Evolutionary conservation across 805 yeast genomes (phyloP), one percentile per base, ranked within the genome.

Genomic region (Isabelozyma heimii): DNA sequence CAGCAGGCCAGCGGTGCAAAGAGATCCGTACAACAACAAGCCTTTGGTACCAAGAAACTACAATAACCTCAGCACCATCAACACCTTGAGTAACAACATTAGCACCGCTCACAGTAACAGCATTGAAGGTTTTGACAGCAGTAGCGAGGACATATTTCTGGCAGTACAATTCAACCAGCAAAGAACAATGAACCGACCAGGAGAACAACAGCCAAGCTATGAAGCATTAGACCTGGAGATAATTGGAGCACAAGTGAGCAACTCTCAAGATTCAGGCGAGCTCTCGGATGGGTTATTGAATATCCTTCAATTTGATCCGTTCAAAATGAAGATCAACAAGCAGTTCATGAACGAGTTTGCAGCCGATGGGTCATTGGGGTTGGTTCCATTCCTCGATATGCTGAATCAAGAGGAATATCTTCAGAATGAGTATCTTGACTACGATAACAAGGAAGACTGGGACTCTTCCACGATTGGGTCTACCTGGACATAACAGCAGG

Each of bases 321-420:
- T 70, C 50, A 66, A 67, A 40, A 66, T 65, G 37, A 63, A 65
- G 51, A 50, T 69, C 17, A 57, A 61, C 47, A 40, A 54, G 16
- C 61, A 63, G 15, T 41, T 61, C 33, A 59, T 59, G 52, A 56
- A 64, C 48, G 90, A 85, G 49, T 86, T 84, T 63, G 87, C 86
- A n/a, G 89, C 89, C 2, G 94, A 87, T 67, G 92, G 90, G 1
- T 87, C 92, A 0, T 67, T 87, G 39, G 92, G 92, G 1, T 67
- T 87, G 47, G 90, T 88, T 1, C 87, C 87, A 8, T 76, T 86
- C 57, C 65, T 87, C 48, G 86, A 81, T 47, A 71, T 76, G 59
- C 76, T 70, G 44, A 46, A 47, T 24, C 8, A 20, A 12, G 35
- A 33, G 4, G 40, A 44, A 35, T 50, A 48, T 16, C 10, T 28